phyloP scores from a whole-genome alignment of 2,329 filamentous ascomycete genomes.

The Talaromyces sp. region DNA sequence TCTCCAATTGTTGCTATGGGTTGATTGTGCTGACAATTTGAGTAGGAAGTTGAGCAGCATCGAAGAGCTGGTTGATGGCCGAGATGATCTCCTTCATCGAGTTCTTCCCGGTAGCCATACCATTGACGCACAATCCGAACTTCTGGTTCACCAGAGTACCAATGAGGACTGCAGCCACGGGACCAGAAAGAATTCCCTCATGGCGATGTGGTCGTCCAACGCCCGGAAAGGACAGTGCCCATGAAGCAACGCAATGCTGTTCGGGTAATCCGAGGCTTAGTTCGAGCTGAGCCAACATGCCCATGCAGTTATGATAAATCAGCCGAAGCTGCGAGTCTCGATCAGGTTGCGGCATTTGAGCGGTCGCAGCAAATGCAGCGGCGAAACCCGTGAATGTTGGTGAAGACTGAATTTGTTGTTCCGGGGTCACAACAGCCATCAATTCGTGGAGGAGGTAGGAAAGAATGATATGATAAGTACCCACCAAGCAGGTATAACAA shows the following conservation, averaged over 20 bases:
- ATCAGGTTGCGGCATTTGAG: constrained; percentile 3
- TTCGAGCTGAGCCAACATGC: constrained; percentile 17
- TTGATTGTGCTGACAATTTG: background rate
- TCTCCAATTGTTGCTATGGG: background rate
- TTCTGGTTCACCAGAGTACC: constrained; percentile 13
- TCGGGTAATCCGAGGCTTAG: constrained; percentile 15
- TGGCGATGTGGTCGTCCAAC: background rate
- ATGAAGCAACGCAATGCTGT: constrained; percentile 13
- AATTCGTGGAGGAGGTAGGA: constrained; percentile 18
- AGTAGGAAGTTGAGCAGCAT: background rate
- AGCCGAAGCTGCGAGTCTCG: constrained; percentile 15
- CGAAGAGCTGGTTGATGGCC: constrained; percentile 16
- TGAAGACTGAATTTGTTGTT: constrained; percentile 10
- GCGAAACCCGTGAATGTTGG: constrained; percentile 11
- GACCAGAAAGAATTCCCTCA: constrained; percentile 5
- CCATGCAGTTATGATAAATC: constrained; percentile 16
- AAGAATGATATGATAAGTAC: constrained; percentile 19
- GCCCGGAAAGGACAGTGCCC: background rate
- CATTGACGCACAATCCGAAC: constrained; percentile 17
- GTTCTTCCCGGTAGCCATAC: constrained; percentile 16
- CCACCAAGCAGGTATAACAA: constrained; percentile 20
- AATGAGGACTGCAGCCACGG: constrained; percentile 12
- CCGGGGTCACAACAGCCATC: constrained; percentile 7
- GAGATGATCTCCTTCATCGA: constrained; percentile 17
- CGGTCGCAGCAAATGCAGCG: constrained; percentile 4